These are phyloP conservation scores for Metschnikowia similis DNA, from an alignment of 805 yeast genomes.

Conservation along the genomic window DNA sequence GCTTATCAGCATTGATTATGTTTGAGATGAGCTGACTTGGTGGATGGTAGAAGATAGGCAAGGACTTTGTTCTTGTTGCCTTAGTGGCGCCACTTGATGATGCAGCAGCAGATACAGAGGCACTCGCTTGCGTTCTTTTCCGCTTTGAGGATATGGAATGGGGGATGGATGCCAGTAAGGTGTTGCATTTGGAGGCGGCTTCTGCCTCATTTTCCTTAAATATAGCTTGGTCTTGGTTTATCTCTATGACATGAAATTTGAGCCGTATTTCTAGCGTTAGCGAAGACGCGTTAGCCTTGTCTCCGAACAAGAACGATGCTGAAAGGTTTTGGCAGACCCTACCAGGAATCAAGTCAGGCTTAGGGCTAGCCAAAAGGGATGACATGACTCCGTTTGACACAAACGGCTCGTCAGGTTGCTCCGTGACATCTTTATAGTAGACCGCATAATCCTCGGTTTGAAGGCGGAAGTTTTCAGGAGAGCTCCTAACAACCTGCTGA, in stretches of 20 bases:
- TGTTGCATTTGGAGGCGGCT: neutral
- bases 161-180: neutral
- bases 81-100: slow-evolving; percentile 25
- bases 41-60: slow-evolving; percentile 38
- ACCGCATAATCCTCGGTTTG: slow-evolving; percentile 41
- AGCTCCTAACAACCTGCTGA: slow-evolving; percentile 33
- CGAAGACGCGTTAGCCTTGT: slow-evolving; percentile 31
- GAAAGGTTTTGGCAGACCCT: slow-evolving; percentile 58
- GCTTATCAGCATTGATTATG: slow-evolving; percentile 40
- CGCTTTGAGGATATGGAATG: slow-evolving; percentile 6
- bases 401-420: slow-evolving; percentile 47
- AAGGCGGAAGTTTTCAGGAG: slow-evolving; percentile 41
- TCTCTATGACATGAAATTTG: slow-evolving; percentile 41
- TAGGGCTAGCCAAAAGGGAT: slow-evolving; percentile 22
- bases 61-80: slow-evolving; percentile 42
- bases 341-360: slow-evolving; percentile 38
- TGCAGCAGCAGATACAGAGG: slow-evolving; percentile 9
- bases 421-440: slow-evolving; percentile 43
- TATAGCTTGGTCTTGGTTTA: slow-evolving; percentile 6
- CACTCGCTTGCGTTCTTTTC: slow-evolving; percentile 8
- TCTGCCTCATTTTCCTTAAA: slow-evolving; percentile 8
- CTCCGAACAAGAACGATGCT: slow-evolving; percentile 36
- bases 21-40: slow-evolving; percentile 37
- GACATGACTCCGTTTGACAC: slow-evolving; percentile 41
- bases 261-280: slow-evolving; percentile 57